Base-by-base conservation (phyloP, 768 basidiomycete species). In the Rhodotorula babjevae region DNA sequence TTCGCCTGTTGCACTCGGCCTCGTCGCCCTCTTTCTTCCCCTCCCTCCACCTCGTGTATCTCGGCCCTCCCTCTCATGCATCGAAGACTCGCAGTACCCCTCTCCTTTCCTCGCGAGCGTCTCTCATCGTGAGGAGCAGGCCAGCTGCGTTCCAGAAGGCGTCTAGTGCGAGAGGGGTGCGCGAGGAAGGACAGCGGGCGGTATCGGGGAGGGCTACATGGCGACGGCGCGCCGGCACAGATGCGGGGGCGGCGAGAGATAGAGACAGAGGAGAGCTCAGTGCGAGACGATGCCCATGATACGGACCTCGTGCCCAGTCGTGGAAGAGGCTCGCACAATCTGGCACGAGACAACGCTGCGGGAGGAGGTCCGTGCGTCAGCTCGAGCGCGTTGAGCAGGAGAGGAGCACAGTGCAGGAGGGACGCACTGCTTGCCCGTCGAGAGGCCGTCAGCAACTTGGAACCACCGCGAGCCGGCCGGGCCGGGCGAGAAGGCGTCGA, bases 281-380 rank as follows among this genome's bases (percentile, higher is more conserved):
- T 61, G 63, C 46, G 63, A 31, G 19, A 52, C 69, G 7, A 70
- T 29, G 31, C 69, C 69, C 23, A 70, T 46, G 36, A 70, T 65
- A 10, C 69, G 63, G 33, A 70, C 55, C 18, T 70, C 69, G 59
- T 70, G 63, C 0, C 63, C 63, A 18, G 7, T 27, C 31, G 69
- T 65, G 6, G 40, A 44, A 2, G 63, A 61, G 27, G 42, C 46
- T 7, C 46, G 16, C 2, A 56, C 7, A 18, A 70, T 50, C 27
- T 61, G 40, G 69, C 69, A 70, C 10, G 58, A 42, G 3, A 65
- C 33, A 21, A 61, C n/a, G 31, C 69, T 70, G 60, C 15, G 49
- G 11, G 16, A 8, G 27, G 15, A 29, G 14, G 44, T 14, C 18
- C 44, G 12, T 2, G 27, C 25, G 42, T 60, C 59, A 60, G 42